Conservation (phyloP, 1,284 basidiomycete genomes). For the Puccinia hordei region DNA sequence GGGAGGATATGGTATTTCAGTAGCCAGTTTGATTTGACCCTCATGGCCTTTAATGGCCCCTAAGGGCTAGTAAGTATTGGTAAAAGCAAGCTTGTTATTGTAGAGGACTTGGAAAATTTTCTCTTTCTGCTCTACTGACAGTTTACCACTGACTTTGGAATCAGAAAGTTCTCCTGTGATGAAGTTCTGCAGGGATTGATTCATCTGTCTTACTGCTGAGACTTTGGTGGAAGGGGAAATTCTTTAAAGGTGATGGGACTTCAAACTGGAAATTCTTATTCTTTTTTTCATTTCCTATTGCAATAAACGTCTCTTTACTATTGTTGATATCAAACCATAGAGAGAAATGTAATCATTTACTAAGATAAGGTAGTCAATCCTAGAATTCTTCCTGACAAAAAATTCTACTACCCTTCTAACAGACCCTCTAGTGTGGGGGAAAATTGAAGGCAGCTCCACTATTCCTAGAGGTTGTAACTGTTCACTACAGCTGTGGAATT, state of each 20-base stretch:
- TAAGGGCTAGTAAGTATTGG: not conserved
- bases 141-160: not conserved
- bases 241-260: not conserved
- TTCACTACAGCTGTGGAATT: constrained; percentile 2
- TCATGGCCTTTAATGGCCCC: not conserved
- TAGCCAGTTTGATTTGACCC: not conserved
- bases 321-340: no score
- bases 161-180: not conserved
- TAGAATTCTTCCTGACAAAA: no score
- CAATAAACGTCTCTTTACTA: not conserved
- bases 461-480: not conserved
- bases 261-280: not conserved
- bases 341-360: no score
- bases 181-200: not conserved
- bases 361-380: no score
- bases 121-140: not conserved
- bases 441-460: not conserved
- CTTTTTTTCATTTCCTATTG: constrained; percentile 2
- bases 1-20: no score
- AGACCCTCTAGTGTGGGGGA: no score
- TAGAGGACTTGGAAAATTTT: no score
- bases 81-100: no score
- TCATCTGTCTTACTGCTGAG: no score
- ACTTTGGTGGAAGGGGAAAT: no score
- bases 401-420: no score